These are phyloP conservation scores for Kluyveromyces siamensis DNA, from an alignment of 805 yeast genomes.

Conservation along the genomic window DNA sequence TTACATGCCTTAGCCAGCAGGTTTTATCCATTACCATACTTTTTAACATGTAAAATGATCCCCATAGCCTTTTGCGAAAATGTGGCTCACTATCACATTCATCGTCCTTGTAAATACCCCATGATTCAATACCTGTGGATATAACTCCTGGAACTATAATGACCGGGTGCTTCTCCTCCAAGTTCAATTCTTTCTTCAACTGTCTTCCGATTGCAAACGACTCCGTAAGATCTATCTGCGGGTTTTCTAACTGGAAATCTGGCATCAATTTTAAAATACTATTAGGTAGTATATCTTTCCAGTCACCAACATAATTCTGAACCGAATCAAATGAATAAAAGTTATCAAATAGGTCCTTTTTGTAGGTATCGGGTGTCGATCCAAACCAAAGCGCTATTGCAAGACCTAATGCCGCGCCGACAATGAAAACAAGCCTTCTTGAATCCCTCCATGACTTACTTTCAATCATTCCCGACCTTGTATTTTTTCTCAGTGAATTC, in stretches of 20 bases:
- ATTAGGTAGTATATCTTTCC: constrained; percentile 67
- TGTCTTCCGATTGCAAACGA: constrained; percentile 81
- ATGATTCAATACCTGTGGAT: constrained; percentile 88
- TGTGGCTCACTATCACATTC: constrained; percentile 80
- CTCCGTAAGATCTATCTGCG: constrained; percentile 48
- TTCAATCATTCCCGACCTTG: background rate
- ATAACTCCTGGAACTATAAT: constrained; percentile 94
- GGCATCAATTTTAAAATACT: constrained; percentile 50
- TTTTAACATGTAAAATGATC: constrained; percentile 88
- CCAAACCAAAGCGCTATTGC: constrained; percentile 56
- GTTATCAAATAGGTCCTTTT: constrained; percentile 34
- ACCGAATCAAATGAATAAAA: constrained; percentile 48
- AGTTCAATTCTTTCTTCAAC: constrained; percentile 42
- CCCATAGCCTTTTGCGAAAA: constrained; percentile 92
- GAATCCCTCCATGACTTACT: constrained; percentile 34
- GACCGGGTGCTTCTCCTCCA: constrained; percentile 62
- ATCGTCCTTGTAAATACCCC: constrained; percentile 70
- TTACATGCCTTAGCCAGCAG: constrained; percentile 90
- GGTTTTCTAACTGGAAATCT: constrained; percentile 33
- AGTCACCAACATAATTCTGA: constrained; percentile 53
- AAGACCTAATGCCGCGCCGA: constrained; percentile 71
- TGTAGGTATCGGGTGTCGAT: constrained; percentile 21
- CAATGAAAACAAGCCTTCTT: constrained; percentile 48
- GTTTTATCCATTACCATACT: constrained; percentile 86
- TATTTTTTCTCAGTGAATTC: background rate